Evolutionary conservation across 129 eudicot genomes (phyloP).

Genomic region (Gnaphalium uliginosum): DNA sequence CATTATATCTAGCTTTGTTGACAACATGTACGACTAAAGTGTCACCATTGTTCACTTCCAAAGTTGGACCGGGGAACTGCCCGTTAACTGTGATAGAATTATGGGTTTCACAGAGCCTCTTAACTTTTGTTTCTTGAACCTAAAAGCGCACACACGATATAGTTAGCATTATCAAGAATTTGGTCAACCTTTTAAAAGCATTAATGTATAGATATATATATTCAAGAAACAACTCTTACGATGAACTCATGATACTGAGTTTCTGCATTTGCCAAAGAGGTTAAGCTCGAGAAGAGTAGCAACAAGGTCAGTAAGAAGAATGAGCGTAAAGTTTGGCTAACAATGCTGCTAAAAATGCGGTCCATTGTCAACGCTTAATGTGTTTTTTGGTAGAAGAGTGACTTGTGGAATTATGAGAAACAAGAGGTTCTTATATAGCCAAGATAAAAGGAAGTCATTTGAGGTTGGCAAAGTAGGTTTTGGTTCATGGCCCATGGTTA

Average conservation of each 20-base stretch:
- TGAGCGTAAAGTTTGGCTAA: slow-evolving; percentile 18
- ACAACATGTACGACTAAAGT: slow-evolving; percentile 69
- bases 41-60: slow-evolving; percentile 87
- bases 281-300: slow-evolving; percentile 44
- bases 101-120: slow-evolving; percentile 87
- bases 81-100: slow-evolving; percentile 85
- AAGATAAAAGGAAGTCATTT: slow-evolving; percentile 40
- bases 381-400: slow-evolving; percentile 17
- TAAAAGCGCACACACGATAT: slow-evolving; percentile 28
- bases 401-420: slow-evolving; percentile 34
- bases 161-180: slow-evolving; percentile 11
- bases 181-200: not conserved
- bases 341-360: slow-evolving; percentile 15
- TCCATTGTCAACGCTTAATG: slow-evolving; percentile 33
- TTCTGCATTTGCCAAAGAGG: slow-evolving; percentile 46
- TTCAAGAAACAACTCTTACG: slow-evolving; percentile 41
- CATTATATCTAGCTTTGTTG: slow-evolving; percentile 83
- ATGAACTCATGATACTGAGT: slow-evolving; percentile 73
- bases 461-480: slow-evolving; percentile 75
- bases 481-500: slow-evolving; percentile 35
- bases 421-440: slow-evolving; percentile 43
- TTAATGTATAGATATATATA: not conserved
- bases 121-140: slow-evolving; percentile 85
- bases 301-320: slow-evolving; percentile 41
- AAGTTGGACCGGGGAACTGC: slow-evolving; percentile 85